Evolutionary conservation across 495 filamentous ascomycete species (phyloP).

Genomic region (Talaromyces proteolyticus): DNA sequence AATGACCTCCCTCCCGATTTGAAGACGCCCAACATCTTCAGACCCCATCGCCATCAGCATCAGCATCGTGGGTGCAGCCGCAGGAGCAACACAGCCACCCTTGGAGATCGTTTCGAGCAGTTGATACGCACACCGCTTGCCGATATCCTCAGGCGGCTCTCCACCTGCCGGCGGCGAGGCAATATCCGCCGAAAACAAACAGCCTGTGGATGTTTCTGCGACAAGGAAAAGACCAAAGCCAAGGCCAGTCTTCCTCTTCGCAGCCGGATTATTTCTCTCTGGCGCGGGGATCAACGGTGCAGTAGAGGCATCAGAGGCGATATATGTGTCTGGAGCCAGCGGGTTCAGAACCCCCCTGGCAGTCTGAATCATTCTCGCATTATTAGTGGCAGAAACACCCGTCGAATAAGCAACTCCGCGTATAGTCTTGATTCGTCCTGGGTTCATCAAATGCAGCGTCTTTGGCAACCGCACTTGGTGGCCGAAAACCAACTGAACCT

Average conservation of each 20-base stretch:
- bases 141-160: slow-evolving; percentile 81
- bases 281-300: slow-evolving; percentile 64
- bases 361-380: slow-evolving; percentile 89
- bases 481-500: slow-evolving; percentile 87
- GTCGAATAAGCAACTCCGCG: slow-evolving; percentile 90
- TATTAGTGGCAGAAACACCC: slow-evolving; percentile 85
- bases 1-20: slow-evolving; percentile 63
- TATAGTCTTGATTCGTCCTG: slow-evolving; percentile 81
- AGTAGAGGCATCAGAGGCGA: slow-evolving; percentile 66
- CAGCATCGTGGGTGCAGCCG: slow-evolving; percentile 64
- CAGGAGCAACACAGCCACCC: slow-evolving; percentile 73
- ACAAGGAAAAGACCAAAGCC: slow-evolving; percentile 89
- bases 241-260: slow-evolving; percentile 67
- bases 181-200: slow-evolving; percentile 81
- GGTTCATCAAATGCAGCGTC: slow-evolving; percentile 82
- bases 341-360: slow-evolving; percentile 84
- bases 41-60: slow-evolving; percentile 95
- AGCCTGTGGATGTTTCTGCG: slow-evolving; percentile 82
- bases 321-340: slow-evolving; percentile 79
- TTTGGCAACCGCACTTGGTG: slow-evolving; percentile 89
- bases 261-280: slow-evolving; percentile 51
- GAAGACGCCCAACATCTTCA: slow-evolving; percentile 62
- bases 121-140: slow-evolving; percentile 80
- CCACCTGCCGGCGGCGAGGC: slow-evolving; percentile 77
- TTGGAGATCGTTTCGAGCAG: slow-evolving; percentile 74